Evolutionary conservation across 2,329 filamentous ascomycete species (phyloP).

Genomic region (Diaporthe aspalathi): DNA sequence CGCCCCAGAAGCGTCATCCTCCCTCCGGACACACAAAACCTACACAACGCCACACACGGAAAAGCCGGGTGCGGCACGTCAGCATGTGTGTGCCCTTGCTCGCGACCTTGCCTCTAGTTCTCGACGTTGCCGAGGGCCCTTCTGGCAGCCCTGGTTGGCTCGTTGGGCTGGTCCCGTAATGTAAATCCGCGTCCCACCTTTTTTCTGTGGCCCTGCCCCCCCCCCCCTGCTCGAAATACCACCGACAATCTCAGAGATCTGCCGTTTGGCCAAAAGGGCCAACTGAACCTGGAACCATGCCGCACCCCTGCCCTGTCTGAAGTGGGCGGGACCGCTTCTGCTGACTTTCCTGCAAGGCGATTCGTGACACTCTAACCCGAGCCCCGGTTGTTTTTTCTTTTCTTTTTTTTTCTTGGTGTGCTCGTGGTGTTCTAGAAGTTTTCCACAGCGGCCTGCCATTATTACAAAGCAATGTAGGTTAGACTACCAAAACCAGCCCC

Average conservation of each 20-base stretch:
- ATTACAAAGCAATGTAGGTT: too few species aligned
- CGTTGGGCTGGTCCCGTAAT: slow-evolving; percentile 7
- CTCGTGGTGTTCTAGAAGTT: slow-evolving; percentile 28
- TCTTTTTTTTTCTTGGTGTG: slow-evolving; percentile 4
- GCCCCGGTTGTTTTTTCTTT: slow-evolving; percentile 1
- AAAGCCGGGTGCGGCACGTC: slow-evolving; percentile 8
- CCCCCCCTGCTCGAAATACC: slow-evolving; percentile 23
- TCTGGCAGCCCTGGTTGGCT: slow-evolving; percentile 7
- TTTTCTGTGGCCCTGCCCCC: background rate
- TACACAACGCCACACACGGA: slow-evolving; percentile 17
- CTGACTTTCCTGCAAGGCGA: slow-evolving; percentile 35
- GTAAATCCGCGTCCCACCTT: slow-evolving; percentile 20
- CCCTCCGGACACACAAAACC: background rate
- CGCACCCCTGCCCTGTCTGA: slow-evolving; percentile 26
- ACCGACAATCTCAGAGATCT: slow-evolving; percentile 36
- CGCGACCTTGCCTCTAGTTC: background rate
- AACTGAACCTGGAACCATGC: slow-evolving; percentile 23
- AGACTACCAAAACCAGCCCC: background rate
- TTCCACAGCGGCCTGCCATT: background rate
- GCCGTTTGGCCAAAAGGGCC: slow-evolving; percentile 17
- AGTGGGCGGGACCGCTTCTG: slow-evolving; percentile 19
- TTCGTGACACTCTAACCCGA: slow-evolving; percentile 35
- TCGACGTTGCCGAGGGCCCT: background rate
- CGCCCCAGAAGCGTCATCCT: slow-evolving; percentile 23
- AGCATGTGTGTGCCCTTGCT: background rate